Conservation (phyloP, 192 early-diverging fungal genomes). For the Coemansia sp. region DNA sequence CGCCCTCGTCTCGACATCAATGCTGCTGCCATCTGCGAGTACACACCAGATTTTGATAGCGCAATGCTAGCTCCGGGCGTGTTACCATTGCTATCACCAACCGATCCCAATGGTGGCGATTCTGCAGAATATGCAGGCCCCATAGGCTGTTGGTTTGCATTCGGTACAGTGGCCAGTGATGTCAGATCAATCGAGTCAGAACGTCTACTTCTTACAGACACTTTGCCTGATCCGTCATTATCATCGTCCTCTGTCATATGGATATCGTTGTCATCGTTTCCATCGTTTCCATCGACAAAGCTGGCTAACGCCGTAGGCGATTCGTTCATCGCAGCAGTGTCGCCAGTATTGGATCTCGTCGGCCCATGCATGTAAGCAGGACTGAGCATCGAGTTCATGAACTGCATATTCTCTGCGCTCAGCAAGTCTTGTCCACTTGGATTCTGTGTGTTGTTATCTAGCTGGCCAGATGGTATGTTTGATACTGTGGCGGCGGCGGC, state of each 20-base stretch:
- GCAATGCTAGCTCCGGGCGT: background rate
- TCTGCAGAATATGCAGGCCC: background rate
- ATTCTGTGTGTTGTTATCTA: background rate
- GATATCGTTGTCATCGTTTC: slow-evolving; percentile 15
- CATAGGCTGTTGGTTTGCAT: background rate
- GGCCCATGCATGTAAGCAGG: slow-evolving; percentile 22
- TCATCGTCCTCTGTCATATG: slow-evolving; percentile 15
- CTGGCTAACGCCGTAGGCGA: background rate
- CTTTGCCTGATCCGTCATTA: background rate
- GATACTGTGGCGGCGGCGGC: background rate
- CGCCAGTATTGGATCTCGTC: background rate
- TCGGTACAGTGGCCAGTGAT: slow-evolving; percentile 40
- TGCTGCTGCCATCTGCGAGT: slow-evolving; percentile 46
- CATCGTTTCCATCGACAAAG: background rate
- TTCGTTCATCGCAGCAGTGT: background rate
- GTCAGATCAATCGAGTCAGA: slow-evolving; percentile 44
- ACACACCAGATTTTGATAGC: slow-evolving; percentile 20
- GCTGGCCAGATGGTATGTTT: background rate
- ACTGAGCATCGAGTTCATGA: slow-evolving; percentile 43
- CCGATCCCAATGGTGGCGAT: slow-evolving; percentile 15
- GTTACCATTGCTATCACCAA: slow-evolving; percentile 1
- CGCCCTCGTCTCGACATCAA: slow-evolving; percentile 29
- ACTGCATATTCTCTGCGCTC: slow-evolving; percentile 23
- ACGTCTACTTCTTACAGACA: slow-evolving; percentile 20
- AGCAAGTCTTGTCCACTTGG: background rate